Conservation (phyloP, 2,329 filamentous ascomycete genomes). For the Curvularia lunata region DNA sequence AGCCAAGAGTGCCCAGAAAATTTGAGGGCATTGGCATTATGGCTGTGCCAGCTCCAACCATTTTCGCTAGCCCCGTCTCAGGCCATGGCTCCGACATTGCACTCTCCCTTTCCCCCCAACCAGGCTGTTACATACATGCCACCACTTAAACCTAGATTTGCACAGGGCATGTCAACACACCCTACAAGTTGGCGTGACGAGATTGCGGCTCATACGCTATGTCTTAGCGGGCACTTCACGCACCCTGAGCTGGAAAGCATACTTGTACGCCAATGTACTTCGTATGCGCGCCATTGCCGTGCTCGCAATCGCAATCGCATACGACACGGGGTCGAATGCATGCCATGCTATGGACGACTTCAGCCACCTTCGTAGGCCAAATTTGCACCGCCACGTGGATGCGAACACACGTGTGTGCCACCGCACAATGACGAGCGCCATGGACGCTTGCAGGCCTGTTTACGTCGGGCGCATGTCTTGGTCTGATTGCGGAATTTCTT, state of each 20-base stretch:
- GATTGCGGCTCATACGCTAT: not conserved
- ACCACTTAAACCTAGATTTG: too few species aligned
- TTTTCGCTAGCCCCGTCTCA: constrained; percentile 6
- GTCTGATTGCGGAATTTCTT: constrained; percentile 6
- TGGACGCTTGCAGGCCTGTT: constrained; percentile 2
- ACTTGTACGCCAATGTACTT: not conserved
- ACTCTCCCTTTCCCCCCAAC: not conserved
- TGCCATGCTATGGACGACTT: not conserved
- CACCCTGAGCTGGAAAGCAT: not conserved
- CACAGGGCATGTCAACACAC: too few species aligned
- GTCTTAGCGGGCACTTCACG: not conserved
- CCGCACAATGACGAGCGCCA: constrained; percentile 7
- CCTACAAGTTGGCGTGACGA: not conserved
- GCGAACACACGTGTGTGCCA: not conserved
- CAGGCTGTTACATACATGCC: not conserved
- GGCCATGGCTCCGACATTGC: not conserved
- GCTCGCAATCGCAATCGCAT: not conserved
- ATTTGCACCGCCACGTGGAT: constrained; percentile 3
- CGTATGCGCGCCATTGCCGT: not conserved
- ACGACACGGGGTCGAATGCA: not conserved
- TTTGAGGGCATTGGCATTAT: constrained; percentile 10
- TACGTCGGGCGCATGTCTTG: constrained; percentile 6
- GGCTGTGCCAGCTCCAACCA: constrained; percentile 6
- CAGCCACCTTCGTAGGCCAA: constrained; percentile 1
- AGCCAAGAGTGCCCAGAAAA: constrained; percentile 7